Evolutionary conservation across 2,329 filamentous ascomycete species (phyloP), one percentile per base, ranked within the genome.

Genomic region (Pseudogymnoascus sp.): DNA sequence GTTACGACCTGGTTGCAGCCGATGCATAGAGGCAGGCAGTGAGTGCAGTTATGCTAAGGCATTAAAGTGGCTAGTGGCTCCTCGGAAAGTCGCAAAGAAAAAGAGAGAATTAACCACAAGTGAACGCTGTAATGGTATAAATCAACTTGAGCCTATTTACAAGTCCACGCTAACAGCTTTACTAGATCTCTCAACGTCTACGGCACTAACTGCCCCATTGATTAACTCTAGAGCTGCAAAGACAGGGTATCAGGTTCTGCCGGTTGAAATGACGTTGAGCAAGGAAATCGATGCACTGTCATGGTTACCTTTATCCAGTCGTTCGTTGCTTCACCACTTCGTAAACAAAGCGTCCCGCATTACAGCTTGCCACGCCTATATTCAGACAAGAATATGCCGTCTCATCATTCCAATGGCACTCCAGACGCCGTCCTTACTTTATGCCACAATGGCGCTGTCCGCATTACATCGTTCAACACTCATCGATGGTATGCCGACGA

Each of bases 371-470:
- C 74, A 76, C 62, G 68, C 70, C 1, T 70, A 72, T 39, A 74
- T 76, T 71, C 75, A 75, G 50, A 69, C 69, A 40, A 73, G 76
- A 59, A 74, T 77, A 58, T 77, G 75, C 65, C 69, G 71, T 17
- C 72, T 76, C 71, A 70, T 77, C 11, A 68, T 77, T n/a, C 75
- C 75, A 1, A 76, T 77, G 74, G 75, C 74, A 21, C 67, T 76
- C 1, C 73, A 76, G 59, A 76, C 71, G 8, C 75, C 74, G 2
- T 75, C 75, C 1, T 68, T 77, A 58, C 69, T 77, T 24, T 74
- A 76, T 63, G 75, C 74, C 17, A 77, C 74, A 17, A 73, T 75
- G 60, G 75, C 75, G 1, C 69, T 77, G 21, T 75, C 75, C 2
- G 75, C 75, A 10, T 73, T 77, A 21, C 75, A 77, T 61, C 69